phyloP scores from a whole-genome alignment of 257 asterid genomes.

The Dorcoceras hygrometricum region DNA sequence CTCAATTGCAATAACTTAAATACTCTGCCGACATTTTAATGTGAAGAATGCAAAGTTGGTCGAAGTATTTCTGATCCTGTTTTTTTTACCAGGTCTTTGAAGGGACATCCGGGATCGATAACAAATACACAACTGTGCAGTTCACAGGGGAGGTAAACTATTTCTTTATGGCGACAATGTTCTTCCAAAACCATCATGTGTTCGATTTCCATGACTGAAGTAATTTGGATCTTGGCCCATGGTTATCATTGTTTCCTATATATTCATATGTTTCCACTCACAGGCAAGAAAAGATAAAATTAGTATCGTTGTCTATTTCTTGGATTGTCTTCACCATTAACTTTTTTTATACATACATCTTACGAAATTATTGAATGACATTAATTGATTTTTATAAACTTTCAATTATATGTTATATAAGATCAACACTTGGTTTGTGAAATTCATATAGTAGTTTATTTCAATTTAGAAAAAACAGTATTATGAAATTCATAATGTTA shows the following conservation, averaged over 20 bases:
- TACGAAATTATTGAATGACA: background rate
- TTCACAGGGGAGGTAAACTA: conserved; percentile 22
- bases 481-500: too few relatives aligned
- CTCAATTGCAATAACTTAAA: background rate
- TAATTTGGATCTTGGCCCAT: background rate
- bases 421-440: background rate
- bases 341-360: background rate
- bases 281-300: background rate
- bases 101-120: conserved; percentile 25
- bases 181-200: conserved; percentile 4
- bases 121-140: conserved; percentile 22
- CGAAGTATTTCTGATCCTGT: background rate
- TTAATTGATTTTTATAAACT: background rate
- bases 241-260: background rate
- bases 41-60: conserved; percentile 3
- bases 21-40: background rate
- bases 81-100: conserved; percentile 22
- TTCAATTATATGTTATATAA: background rate
- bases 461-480: too few relatives aligned
- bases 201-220: background rate
- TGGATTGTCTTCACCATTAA: background rate
- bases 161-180: background rate
- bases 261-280: background rate
- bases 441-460: background rate
- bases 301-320: background rate